Conservation (phyloP, 495 filamentous ascomycete genomes). For the Aspergillus conjunctus region DNA sequence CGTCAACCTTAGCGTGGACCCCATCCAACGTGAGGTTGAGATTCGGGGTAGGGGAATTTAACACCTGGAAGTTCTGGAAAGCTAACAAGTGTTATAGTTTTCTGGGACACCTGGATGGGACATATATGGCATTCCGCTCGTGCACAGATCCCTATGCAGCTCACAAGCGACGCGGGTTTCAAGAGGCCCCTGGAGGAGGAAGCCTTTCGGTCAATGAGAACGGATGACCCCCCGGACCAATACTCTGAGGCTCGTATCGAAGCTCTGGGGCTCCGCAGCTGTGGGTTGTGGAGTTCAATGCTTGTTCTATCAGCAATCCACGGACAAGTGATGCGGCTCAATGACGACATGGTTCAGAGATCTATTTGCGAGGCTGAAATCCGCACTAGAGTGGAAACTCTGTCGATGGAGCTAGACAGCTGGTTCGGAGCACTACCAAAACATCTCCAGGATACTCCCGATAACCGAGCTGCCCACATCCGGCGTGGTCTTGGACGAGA, state of each 20-base stretch:
- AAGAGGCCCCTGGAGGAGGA: constrained; percentile 12
- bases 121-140: constrained; percentile 8
- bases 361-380: background rate
- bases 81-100: background rate
- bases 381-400: background rate
- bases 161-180: background rate
- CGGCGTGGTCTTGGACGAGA: constrained; percentile 7
- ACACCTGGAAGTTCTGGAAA: background rate
- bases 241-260: constrained; percentile 8
- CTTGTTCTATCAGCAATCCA: constrained; percentile 8
- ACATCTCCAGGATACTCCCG: constrained; percentile 8
- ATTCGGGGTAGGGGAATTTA: background rate
- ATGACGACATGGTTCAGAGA: constrained; percentile 10
- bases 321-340: constrained; percentile 11
- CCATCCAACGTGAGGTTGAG: constrained; percentile 15
- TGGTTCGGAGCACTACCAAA: constrained; percentile 2
- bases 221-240: background rate
- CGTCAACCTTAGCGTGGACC: constrained; percentile 2
- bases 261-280: constrained; percentile 4
- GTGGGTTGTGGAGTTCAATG: constrained; percentile 16
- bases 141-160: constrained; percentile 6
- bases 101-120: constrained; percentile 13
- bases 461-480: background rate
- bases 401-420: background rate
- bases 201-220: constrained; percentile 1